Evolutionary conservation across 1,139 yeast species (phyloP).

Genomic region (Saccharomyces hybrid): DNA sequence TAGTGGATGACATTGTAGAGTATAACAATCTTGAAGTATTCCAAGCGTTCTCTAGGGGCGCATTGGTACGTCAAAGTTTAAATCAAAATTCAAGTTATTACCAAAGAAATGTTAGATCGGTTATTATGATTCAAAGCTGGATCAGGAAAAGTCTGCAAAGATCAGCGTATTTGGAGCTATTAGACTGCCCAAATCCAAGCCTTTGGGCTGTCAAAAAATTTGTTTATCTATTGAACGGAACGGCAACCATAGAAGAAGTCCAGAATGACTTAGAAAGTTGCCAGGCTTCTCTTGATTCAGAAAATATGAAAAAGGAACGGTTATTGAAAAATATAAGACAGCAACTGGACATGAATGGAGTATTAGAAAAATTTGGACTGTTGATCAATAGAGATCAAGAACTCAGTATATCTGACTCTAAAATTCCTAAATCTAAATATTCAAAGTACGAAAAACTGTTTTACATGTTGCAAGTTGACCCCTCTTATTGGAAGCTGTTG

Average conservation of each 20-base stretch:
- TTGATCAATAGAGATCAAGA: conserved; percentile 8
- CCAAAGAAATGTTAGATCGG: conserved; percentile 43
- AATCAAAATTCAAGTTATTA: conserved; percentile 46
- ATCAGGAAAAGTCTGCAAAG: conserved; percentile 64
- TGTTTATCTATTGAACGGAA: conserved; percentile 67
- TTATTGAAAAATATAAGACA: conserved; percentile 20
- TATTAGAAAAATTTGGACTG: conserved; percentile 17
- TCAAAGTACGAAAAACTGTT: conserved; percentile 64
- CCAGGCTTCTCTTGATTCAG: conserved; percentile 66
- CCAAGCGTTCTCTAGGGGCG: conserved; percentile 37
- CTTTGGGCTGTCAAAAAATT: conserved; percentile 68
- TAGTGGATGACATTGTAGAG: conserved; percentile 45
- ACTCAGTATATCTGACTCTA: conserved; percentile 6
- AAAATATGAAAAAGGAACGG: conserved; percentile 65
- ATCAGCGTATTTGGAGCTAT: conserved; percentile 64
- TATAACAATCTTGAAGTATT: conserved; percentile 32
- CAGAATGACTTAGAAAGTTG: conserved; percentile 63
- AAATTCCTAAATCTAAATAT: conserved; percentile 16
- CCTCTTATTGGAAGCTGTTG: conserved; percentile 59
- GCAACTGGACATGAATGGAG: conserved; percentile 18
- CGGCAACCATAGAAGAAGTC: conserved; percentile 66
- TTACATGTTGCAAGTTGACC: conserved; percentile 78
- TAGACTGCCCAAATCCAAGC: conserved; percentile 68
- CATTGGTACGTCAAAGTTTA: conserved; percentile 25
- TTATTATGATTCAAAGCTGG: conserved; percentile 66